Evolutionary conservation across 2,329 filamentous ascomycete genomes (phyloP).

Genomic region (Cladorrhinum sp.): DNA sequence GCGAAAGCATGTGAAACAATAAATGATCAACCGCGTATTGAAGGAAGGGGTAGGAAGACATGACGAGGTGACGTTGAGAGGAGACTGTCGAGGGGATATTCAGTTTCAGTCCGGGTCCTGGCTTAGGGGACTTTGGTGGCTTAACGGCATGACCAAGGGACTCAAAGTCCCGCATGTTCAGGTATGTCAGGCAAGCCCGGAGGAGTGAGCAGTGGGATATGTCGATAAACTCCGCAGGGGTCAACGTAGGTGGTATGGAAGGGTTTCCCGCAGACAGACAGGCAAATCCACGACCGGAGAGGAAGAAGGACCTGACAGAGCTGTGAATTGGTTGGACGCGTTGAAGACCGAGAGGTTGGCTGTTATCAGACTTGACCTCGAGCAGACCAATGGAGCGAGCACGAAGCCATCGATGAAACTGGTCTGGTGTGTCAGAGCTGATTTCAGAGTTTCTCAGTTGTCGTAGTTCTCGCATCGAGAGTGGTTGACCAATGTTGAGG

Average conservation of each 20-base stretch:
- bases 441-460: constrained; percentile 28
- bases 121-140: neutral
- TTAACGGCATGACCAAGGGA: constrained; percentile 24
- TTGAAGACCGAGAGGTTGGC: constrained; percentile 31
- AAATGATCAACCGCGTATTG: constrained; percentile 34
- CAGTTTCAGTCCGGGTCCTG: neutral
- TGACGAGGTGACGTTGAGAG: constrained; percentile 30
- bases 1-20: constrained; percentile 33
- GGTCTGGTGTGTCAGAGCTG: constrained; percentile 29
- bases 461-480: constrained; percentile 29
- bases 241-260: constrained; percentile 13
- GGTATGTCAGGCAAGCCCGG: constrained; percentile 32
- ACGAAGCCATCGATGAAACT: constrained; percentile 33
- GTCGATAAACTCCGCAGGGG: constrained; percentile 28
- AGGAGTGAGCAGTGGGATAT: constrained; percentile 32
- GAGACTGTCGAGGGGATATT: constrained; percentile 9
- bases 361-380: constrained; percentile 28
- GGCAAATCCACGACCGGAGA: constrained; percentile 33
- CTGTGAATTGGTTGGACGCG: constrained; percentile 32
- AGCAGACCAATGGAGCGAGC: constrained; percentile 34
- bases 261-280: constrained; percentile 23
- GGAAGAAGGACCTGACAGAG: constrained; percentile 34
- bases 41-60: constrained; percentile 33
- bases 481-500: constrained; percentile 27
- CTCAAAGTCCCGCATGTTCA: constrained; percentile 35